These are phyloP conservation scores for Spathaspora girioi DNA, from an alignment of 805 yeast species.

Conservation along the genomic window DNA sequence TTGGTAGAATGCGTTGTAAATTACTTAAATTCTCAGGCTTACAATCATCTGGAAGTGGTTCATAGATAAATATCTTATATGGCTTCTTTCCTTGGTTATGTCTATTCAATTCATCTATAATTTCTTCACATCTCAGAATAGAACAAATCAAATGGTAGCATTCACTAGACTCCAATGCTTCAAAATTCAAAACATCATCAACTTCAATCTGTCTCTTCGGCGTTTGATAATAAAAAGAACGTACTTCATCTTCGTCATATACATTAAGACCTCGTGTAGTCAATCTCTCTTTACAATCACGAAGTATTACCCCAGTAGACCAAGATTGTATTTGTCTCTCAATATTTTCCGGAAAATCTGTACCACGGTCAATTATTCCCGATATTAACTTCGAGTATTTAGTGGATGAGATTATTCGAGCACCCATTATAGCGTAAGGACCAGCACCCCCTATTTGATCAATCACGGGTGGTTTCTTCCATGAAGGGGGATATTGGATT, in stretches of 20 bases:
- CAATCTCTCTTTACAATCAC: constrained; percentile 48
- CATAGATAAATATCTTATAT: constrained; percentile 62
- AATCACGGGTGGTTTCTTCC: constrained; percentile 28
- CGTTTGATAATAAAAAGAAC: constrained; percentile 55
- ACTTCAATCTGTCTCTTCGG: constrained; percentile 59
- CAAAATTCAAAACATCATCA: constrained; percentile 45
- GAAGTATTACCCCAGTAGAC: constrained; percentile 56
- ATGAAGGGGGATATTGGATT: constrained; percentile 51
- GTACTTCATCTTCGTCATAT: constrained; percentile 58
- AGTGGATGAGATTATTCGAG: constrained; percentile 50
- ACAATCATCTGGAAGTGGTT: constrained; percentile 82
- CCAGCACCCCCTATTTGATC: constrained; percentile 90
- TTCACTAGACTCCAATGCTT: constrained; percentile 29
- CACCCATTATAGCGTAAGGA: constrained; percentile 73
- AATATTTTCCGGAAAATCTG: constrained; percentile 61
- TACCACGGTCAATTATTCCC: constrained; percentile 77
- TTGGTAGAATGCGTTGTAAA: constrained; percentile 35
- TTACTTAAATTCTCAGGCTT: constrained; percentile 37
- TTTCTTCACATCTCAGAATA: constrained; percentile 52
- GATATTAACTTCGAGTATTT: constrained; percentile 38
- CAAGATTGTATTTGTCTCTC: constrained; percentile 49
- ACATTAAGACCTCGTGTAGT: constrained; percentile 83
- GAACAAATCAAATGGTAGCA: constrained; percentile 76
- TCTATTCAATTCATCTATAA: constrained; percentile 35
- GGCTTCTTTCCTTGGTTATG: constrained; percentile 7